Percentiles rank a stretch among this genome's conserved stretches.
Evolutionary conservation across 2,329 filamentous ascomycete genomes (phyloP).

Genomic region (Helotiales sp.): DNA sequence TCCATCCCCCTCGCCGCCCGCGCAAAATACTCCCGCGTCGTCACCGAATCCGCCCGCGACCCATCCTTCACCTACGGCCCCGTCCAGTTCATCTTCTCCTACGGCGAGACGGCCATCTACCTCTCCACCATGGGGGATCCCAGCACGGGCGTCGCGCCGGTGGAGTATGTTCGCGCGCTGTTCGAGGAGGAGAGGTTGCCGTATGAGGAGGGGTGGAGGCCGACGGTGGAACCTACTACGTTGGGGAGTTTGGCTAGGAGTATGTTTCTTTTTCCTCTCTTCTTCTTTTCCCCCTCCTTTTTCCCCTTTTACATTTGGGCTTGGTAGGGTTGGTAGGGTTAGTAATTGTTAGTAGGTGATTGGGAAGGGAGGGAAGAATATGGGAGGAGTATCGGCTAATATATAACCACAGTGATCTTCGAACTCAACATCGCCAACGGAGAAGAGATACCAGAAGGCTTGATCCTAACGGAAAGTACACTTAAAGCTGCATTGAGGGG

Average conservation of each 20-base stretch:
- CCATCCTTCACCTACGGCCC: conserved; percentile 1
- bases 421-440: conserved; percentile 3
- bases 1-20: conserved; percentile 7
- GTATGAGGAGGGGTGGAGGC: conserved; percentile 10
- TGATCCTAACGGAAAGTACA: conserved; percentile 2
- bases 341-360: no score
- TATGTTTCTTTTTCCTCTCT: no score
- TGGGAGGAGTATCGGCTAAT: no score
- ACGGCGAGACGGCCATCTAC: conserved; percentile 10
- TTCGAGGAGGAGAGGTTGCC: conserved; percentile 14
- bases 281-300: no score
- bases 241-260: not conserved
- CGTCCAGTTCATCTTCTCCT: conserved; percentile 8
- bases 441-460: conserved; percentile 7
- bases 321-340: no score
- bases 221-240: not conserved
- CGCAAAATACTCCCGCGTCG: conserved; percentile 8
- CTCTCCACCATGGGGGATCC: conserved; percentile 12
- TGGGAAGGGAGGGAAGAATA: no score
- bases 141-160: not conserved
- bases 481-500: conserved; percentile 7
- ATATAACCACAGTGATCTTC: conserved; percentile 2
- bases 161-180: conserved; percentile 1
- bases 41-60: not conserved
- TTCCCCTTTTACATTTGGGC: no score